Conservation (phyloP, 768 basidiomycete genomes). For the Termitomyces sp. region DNA sequence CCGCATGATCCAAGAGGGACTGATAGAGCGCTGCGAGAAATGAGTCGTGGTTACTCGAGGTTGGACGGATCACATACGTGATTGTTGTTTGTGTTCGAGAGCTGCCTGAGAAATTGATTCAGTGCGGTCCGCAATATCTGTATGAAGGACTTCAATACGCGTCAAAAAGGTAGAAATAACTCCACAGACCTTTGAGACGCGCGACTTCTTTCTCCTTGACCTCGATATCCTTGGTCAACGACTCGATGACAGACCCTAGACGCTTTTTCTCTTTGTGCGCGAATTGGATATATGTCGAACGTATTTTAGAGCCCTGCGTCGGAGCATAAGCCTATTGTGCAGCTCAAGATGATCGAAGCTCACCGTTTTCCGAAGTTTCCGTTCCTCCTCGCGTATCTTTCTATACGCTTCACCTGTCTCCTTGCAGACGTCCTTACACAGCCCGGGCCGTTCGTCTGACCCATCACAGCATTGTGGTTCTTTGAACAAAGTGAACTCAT, state of each 20-base stretch:
- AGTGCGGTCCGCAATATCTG: slow-evolving; percentile 73
- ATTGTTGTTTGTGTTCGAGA: slow-evolving; percentile 80
- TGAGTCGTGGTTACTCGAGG: background rate
- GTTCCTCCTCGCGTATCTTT: slow-evolving; percentile 64
- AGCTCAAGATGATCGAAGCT: slow-evolving; percentile 16
- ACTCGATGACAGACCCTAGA: slow-evolving; percentile 58
- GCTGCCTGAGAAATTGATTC: slow-evolving; percentile 78
- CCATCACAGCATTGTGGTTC: slow-evolving; percentile 95
- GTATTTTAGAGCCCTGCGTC: slow-evolving; percentile 82
- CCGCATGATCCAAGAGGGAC: slow-evolving; percentile 66
- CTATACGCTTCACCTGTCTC: slow-evolving; percentile 69
- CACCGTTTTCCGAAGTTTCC: slow-evolving; percentile 78
- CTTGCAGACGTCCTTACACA: slow-evolving; percentile 75
- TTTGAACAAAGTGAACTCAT: slow-evolving; percentile 25
- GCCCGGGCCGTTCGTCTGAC: slow-evolving; percentile 81
- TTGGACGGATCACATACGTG: slow-evolving; percentile 49
- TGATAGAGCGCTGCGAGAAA: slow-evolving; percentile 64
- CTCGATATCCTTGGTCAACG: slow-evolving; percentile 52
- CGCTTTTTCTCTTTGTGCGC: slow-evolving; percentile 89
- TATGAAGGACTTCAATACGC: background rate
- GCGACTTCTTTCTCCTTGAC: slow-evolving; percentile 67
- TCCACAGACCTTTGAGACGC: slow-evolving; percentile 55
- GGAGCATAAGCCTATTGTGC: background rate
- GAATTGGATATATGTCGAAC: slow-evolving; percentile 79
- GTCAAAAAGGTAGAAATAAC: background rate